A percentile compares a stretch with the other conserved stretches of the same genome.
phyloP scores from a whole-genome alignment of 768 basidiomycete species.

The Rhizopogon roseolus region DNA sequence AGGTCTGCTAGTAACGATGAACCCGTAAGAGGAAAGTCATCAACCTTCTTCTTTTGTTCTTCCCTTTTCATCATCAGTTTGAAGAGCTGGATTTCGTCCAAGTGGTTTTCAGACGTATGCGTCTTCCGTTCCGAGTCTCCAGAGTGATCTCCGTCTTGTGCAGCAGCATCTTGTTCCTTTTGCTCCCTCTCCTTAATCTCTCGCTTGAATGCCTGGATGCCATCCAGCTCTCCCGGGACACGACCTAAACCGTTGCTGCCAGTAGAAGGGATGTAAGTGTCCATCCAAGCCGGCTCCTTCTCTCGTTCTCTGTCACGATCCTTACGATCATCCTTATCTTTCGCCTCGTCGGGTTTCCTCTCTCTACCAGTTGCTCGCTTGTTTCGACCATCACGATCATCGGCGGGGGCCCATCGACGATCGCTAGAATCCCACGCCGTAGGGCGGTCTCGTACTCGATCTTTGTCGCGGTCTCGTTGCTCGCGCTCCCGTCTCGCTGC shows the following conservation, averaged over 20 bases:
- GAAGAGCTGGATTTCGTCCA: slow-evolving; percentile 85
- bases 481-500: slow-evolving; percentile 57
- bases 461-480: slow-evolving; percentile 29
- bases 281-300: slow-evolving; percentile 93
- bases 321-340: slow-evolving; percentile 42
- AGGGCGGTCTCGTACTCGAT: slow-evolving; percentile 38
- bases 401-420: slow-evolving; percentile 53
- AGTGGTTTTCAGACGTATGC: slow-evolving; percentile 30
- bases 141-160: slow-evolving; percentile 10
- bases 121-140: slow-evolving; percentile 14
- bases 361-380: slow-evolving; percentile 61
- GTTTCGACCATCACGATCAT: slow-evolving; percentile 63
- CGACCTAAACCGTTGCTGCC: slow-evolving; percentile 52
- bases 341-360: slow-evolving; percentile 40
- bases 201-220: slow-evolving; percentile 86
- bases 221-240: slow-evolving; percentile 66
- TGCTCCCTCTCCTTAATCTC: slow-evolving; percentile 73
- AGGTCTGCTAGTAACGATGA: not conserved
- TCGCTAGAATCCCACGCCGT: slow-evolving; percentile 47
- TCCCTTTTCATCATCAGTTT: slow-evolving; percentile 80
- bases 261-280: slow-evolving; percentile 69
- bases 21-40: slow-evolving; percentile 9
- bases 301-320: slow-evolving; percentile 56
- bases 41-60: slow-evolving; percentile 43
- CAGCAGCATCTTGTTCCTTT: slow-evolving; percentile 32